Evolutionary conservation across 257 asterid species (phyloP).

Genomic region (Paulownia fortunei): DNA sequence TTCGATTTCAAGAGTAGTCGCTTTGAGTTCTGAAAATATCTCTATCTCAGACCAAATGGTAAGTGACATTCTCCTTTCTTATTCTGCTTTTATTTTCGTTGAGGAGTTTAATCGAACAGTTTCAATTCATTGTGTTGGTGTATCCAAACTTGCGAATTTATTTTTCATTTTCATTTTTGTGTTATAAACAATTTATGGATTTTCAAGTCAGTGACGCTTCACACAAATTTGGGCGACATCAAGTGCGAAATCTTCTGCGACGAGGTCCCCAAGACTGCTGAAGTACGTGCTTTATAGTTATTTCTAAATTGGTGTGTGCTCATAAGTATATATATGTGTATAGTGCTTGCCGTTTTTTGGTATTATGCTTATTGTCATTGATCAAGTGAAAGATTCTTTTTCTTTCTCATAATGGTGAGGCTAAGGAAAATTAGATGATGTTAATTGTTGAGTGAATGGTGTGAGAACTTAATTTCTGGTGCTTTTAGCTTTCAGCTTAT

Average conservation of each 20-base stretch:
- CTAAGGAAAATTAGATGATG: background rate
- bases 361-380: background rate
- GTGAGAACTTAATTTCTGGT: constrained; percentile 8
- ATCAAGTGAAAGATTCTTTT: background rate
- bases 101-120: constrained; percentile 53
- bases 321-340: background rate
- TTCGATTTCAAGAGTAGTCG: constrained; percentile 6
- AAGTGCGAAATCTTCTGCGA: constrained; percentile 98
- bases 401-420: background rate
- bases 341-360: background rate
- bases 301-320: constrained; percentile 1
- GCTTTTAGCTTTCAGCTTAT: constrained; percentile 16
- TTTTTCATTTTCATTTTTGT: background rate
- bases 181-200: background rate
- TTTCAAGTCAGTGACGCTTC: constrained; percentile 88
- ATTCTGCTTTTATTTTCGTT: background rate
- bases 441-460: constrained; percentile 9
- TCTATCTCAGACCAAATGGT: constrained; percentile 33
- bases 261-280: constrained; percentile 92
- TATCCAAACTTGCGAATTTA: background rate
- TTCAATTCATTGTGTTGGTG: constrained; percentile 13
- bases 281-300: constrained; percentile 51
- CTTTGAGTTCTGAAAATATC: background rate
- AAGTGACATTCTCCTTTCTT: background rate
- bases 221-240: constrained; percentile 95